Evolutionary conservation across 495 filamentous ascomycete genomes (phyloP), one percentile per base, ranked within the genome.

Genomic region (Penicillium psychrofluorescens): DNA sequence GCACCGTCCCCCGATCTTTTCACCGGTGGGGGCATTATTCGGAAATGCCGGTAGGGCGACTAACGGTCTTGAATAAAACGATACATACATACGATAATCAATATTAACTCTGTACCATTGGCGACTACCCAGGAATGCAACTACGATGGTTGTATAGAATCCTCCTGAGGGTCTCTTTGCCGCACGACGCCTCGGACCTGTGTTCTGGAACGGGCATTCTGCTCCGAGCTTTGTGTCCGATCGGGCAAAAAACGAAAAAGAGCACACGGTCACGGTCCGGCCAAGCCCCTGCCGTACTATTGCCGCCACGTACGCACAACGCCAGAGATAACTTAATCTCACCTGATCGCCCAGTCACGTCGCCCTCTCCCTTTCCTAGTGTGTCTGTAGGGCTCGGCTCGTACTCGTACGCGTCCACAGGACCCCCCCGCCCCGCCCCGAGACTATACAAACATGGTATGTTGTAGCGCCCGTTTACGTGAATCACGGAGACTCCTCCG

Each of bases 391-490:
- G 16, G 16, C 10, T 40, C 14, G 48, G 44, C 11, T 60, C 56
- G 56, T 60, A 60, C 51, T 60, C 56, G 55, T 58, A 57, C 45
- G 50, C 50, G 46, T 52, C 43, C 45, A 44, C 16, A 35, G 40
- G 22, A 4, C 22, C 51, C 56, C 53, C 53, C 51, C 56, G 56
- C 53, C 56, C 56, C 53, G 50, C 56, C 46, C 55, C 54, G 38
- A 36, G 34, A 38, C 44, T n/a, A 49, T 50, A 41, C 38, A 40
- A 4, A 22, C 2, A 22, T 22, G 6, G 22, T 22, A 22, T 6
- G 6, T 22, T 22, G 22, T 22, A 22, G 22, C 22, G 22, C 22
- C 6, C 22, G 22, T 6, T 6, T 22, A 4, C 4, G 22, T 4
- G 22, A 22, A 6, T 22, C 54, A 35, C 33, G 43, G 42, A 49